These are phyloP conservation scores for Cladosporium colombiae DNA, from an alignment of 2,329 filamentous ascomycete genomes.

Conservation along the genomic window DNA sequence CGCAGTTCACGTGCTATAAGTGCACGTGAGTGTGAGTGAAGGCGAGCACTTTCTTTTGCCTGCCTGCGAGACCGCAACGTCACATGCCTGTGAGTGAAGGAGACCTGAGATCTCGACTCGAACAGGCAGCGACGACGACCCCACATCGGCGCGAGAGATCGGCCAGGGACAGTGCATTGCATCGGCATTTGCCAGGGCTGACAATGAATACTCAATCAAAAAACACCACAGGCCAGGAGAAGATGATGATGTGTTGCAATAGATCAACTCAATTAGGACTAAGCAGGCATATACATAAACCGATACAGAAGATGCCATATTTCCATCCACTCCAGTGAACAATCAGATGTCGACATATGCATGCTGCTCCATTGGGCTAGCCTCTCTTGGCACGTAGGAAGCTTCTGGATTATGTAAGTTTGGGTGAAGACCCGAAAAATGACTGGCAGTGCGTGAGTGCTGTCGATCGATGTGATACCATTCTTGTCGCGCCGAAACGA, in stretches of 20 bases:
- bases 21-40: not conserved
- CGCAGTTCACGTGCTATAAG: not conserved
- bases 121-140: not conserved
- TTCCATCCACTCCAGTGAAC: not conserved
- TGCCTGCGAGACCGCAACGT: not conserved
- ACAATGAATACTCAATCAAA: not conserved
- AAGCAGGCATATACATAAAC: not conserved
- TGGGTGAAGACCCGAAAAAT: constrained; percentile 14
- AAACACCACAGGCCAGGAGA: not conserved
- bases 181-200: not conserved
- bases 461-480: not conserved
- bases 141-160: constrained; percentile 2
- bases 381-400: constrained; percentile 13
- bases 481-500: no score
- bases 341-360: constrained; percentile 6
- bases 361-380: not conserved
- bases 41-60: not conserved
- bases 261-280: not conserved
- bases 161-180: constrained; percentile 4
- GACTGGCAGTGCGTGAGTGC: not conserved
- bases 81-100: not conserved
- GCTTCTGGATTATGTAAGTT: constrained; percentile 17
- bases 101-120: not conserved
- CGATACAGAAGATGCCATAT: no score
- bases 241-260: not conserved